Conservation (phyloP, 352 stramenopile genomes). For the Phytophthora nicotianae region DNA sequence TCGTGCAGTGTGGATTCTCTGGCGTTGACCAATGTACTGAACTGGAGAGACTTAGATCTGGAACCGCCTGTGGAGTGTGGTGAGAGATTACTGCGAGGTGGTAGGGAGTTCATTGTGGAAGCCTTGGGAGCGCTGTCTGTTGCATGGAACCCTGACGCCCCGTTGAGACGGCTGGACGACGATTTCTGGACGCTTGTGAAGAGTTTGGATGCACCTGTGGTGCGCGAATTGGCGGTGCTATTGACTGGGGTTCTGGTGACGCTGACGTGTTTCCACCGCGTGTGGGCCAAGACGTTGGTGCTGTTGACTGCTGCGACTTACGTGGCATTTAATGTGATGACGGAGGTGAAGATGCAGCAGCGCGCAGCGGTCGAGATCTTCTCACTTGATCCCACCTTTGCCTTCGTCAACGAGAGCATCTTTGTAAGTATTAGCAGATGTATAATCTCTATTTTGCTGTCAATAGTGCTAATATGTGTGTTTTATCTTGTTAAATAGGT, state of each 20-base stretch:
- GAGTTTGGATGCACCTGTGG: slow-evolving; percentile 33
- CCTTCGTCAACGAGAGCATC: slow-evolving; percentile 83
- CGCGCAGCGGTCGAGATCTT: slow-evolving; percentile 65
- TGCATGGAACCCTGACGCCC: slow-evolving; percentile 5
- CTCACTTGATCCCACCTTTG: slow-evolving; percentile 74
- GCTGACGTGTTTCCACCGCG: slow-evolving; percentile 59
- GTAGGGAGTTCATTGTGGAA: slow-evolving; percentile 7
- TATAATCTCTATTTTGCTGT: background rate
- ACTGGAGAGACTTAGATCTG: slow-evolving; percentile 36
- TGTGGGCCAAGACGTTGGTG: slow-evolving; percentile 66
- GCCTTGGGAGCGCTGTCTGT: slow-evolving; percentile 19
- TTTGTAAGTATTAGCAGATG: slow-evolving; percentile 51
- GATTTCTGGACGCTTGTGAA: slow-evolving; percentile 36
- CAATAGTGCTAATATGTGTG: background rate
- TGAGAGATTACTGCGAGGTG: slow-evolving; percentile 26
- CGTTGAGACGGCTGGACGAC: slow-evolving; percentile 34
- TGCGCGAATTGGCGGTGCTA: slow-evolving; percentile 24
- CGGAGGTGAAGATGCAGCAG: slow-evolving; percentile 55
- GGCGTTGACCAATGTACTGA: slow-evolving; percentile 5
- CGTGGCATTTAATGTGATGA: slow-evolving; percentile 37
- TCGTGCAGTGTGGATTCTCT: slow-evolving; percentile 30
- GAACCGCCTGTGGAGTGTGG: slow-evolving; percentile 29
- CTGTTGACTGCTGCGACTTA: slow-evolving; percentile 36
- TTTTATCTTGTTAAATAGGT: slow-evolving; percentile 41
- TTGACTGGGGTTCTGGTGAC: slow-evolving; percentile 22